Conservation (phyloP, 2,329 filamentous ascomycete genomes). For the Davidsoniella virescens region DNA sequence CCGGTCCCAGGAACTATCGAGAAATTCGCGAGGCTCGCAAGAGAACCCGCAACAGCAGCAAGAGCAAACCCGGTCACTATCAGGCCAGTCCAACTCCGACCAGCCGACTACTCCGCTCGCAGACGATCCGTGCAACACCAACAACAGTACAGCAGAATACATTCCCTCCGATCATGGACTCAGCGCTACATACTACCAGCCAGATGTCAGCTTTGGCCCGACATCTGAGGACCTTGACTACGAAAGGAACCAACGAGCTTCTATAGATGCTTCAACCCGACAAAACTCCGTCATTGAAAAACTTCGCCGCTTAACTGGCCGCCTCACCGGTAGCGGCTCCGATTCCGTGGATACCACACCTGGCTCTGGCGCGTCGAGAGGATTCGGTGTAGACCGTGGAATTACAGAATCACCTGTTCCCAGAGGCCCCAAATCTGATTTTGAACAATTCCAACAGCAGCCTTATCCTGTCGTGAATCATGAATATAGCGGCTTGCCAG, state of each 20-base stretch:
- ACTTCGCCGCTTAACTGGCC: constrained; percentile 5
- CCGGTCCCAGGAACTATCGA: no score
- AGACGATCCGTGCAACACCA: neutral
- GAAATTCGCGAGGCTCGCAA: no score
- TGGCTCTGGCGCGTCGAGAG: neutral
- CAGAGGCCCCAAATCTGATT: constrained; percentile 17
- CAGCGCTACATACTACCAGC: constrained; percentile 12
- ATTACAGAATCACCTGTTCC: constrained; percentile 14
- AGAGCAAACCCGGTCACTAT: neutral
- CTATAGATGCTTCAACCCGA: neutral
- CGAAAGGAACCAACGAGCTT: constrained; percentile 1
- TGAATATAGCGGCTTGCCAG: no score
- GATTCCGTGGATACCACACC: neutral
- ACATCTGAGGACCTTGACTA: constrained; percentile 7
- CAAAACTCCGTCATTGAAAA: constrained; percentile 5
- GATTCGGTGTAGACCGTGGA: neutral
- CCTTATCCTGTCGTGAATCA: constrained; percentile 27
- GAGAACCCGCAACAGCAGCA: neutral
- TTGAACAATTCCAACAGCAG: no score
- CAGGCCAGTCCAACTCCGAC: neutral
- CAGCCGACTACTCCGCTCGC: neutral
- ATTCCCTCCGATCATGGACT: constrained; percentile 1
- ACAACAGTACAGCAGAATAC: constrained; percentile 6
- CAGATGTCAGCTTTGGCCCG: constrained; percentile 12
- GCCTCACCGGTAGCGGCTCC: constrained; percentile 5